A percentile compares a stretch with the other conserved stretches of the same genome.
Conservation (phyloP, 768 basidiomycete genomes). For the Boletus rubroflammeus region DNA sequence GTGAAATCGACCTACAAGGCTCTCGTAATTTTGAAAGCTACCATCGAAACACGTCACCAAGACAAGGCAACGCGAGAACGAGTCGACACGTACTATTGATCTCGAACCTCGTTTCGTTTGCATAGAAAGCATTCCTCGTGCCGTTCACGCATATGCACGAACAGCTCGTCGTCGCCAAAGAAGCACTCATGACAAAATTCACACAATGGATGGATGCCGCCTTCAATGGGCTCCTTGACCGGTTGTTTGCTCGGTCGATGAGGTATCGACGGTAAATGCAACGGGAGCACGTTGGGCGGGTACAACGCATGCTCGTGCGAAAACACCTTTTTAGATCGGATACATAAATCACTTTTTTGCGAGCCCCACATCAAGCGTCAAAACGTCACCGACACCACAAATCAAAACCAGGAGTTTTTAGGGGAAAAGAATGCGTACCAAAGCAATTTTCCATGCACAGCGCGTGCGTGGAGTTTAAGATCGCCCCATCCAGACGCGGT, state of each 20-base stretch:
- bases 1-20: constrained; percentile 50
- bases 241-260: constrained; percentile 38
- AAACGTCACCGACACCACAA: not conserved
- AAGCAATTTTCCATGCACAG: constrained; percentile 69
- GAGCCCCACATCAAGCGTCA: not conserved
- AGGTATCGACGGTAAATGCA: constrained; percentile 75
- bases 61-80: not conserved
- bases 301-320: constrained; percentile 92
- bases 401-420: not conserved
- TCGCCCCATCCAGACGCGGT: constrained; percentile 87
- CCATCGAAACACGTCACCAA: not conserved
- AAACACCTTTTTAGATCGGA: constrained; percentile 89
- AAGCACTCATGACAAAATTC: constrained; percentile 91
- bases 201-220: constrained; percentile 75
- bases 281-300: constrained; percentile 53
- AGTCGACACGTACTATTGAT: constrained; percentile 73
- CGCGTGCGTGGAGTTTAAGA: constrained; percentile 79
- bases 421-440: constrained; percentile 50
- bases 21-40: constrained; percentile 79
- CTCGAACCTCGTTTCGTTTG: constrained; percentile 70
- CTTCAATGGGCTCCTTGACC: constrained; percentile 58
- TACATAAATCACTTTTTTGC: constrained; percentile 73
- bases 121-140: constrained; percentile 98
- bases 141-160: constrained; percentile 83
- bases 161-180: constrained; percentile 93